Evolutionary conservation across 345 rosid species (phyloP), one percentile per base, ranked within the genome.

Genomic region (Luvunga scandens): DNA sequence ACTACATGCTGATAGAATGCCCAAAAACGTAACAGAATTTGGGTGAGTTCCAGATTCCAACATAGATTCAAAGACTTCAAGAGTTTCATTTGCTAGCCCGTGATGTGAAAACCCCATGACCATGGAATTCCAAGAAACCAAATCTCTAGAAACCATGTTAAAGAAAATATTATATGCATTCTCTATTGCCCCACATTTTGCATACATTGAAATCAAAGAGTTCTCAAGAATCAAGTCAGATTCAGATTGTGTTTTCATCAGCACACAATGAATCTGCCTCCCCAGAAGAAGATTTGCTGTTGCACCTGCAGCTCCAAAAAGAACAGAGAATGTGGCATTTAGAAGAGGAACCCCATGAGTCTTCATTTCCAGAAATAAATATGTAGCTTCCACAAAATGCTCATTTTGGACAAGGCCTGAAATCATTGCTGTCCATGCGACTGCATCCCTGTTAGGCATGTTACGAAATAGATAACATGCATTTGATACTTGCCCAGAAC

Each of bases 221-320:
- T 88, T 88, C 81, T 86, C 83, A 50, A 88, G 79, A 27, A 80
- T 80, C 73, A 88, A 78, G 72, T 88, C 86, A 42, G 39, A 45
- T 56, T 75, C 79, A 39, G 74, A 75, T 72, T 36, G 72, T 1
- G 86, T 83, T 84, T 91, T 91, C 61, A 85, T 61, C 53, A 93
- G 75, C 77, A 88, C 64, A 60, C 88, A 80, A 68, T 88, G 97
- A 61, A 87, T 69, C 83, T 91, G 93, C 79, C 78, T 88, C 75
- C 94, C 97, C 61, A 77, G 84, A 78, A 88, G 90, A 14, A 92
- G 86, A 86, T 87, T 81, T n/a, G 94, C 85, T 33, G 83, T 77
- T 74, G 95, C 94, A 75, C 98, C 97, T 24, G 91, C 88, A 24
- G 92, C 92, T 53, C 93, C 92, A 76, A 89, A 83, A 36, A 90